Conservation (phyloP, 2,329 filamentous ascomycete species). For the Monosporascus cannonballus region DNA sequence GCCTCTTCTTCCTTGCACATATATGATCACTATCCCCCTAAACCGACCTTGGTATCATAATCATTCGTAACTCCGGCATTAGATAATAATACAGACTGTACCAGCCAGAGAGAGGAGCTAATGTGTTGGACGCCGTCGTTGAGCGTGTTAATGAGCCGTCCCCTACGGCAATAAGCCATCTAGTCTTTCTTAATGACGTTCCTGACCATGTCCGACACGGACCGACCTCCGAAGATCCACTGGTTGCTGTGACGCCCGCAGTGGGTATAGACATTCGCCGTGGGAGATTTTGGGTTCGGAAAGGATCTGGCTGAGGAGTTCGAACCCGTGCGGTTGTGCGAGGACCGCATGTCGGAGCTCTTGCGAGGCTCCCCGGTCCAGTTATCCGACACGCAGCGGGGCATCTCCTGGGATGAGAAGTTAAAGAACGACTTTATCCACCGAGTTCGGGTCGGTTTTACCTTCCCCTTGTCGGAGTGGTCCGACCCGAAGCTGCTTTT, state of each 20-base stretch:
- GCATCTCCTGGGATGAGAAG: conserved; percentile 2
- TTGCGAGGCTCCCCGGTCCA: conserved; percentile 9
- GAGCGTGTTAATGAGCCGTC: not conserved
- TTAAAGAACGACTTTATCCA: conserved; percentile 3
- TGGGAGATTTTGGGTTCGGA: conserved; percentile 29
- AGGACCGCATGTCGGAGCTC: not conserved
- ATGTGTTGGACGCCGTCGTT: not conserved
- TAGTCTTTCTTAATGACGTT: conserved; percentile 30
- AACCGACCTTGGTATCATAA: not conserved
- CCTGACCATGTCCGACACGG: conserved; percentile 36
- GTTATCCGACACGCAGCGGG: not conserved
- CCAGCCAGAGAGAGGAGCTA: not conserved
- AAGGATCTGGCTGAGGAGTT: conserved; percentile 2
- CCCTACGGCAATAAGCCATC: conserved; percentile 5
- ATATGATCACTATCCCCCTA: not conserved
- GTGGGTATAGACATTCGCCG: conserved; percentile 46
- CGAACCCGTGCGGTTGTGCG: conserved; percentile 7
- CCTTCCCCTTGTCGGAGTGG: conserved; percentile 17
- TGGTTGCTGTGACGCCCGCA: conserved; percentile 51
- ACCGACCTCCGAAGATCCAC: conserved; percentile 45
- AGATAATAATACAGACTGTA: conserved; percentile 5
- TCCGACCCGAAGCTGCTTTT: conserved; percentile 21
- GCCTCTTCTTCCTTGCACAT: not conserved
- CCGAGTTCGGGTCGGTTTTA: conserved; percentile 5
- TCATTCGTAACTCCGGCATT: conserved; percentile 5